phyloP scores from a whole-genome alignment of 257 asterid species.

The Datura wrightii region DNA sequence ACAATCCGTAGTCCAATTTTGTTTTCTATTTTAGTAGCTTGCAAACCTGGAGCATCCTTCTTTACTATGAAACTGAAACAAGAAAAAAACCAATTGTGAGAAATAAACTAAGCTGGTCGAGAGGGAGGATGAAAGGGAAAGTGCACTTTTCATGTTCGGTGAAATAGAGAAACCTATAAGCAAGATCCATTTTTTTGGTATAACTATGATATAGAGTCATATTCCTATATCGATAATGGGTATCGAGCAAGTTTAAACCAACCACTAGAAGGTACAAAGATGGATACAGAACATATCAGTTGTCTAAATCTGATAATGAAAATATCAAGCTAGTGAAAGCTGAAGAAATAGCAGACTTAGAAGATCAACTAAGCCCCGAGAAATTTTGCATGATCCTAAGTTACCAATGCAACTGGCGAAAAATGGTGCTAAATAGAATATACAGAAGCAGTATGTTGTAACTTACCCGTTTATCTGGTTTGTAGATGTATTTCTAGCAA shows the following conservation, averaged over 20 bases:
- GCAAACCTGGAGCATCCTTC: slow-evolving; percentile 87
- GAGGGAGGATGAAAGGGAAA: neutral
- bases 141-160: neutral
- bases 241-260: neutral
- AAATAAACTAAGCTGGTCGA: neutral
- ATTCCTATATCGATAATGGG: neutral
- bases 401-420: neutral
- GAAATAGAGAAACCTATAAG: neutral
- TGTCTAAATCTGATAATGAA: neutral
- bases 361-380: neutral
- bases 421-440: neutral
- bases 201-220: neutral
- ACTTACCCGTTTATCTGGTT: slow-evolving; percentile 91
- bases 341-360: slow-evolving; percentile 4
- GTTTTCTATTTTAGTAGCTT: slow-evolving; percentile 91
- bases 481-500: slow-evolving; percentile 76
- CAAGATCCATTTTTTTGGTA: neutral
- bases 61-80: slow-evolving; percentile 71
- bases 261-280: neutral
- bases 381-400: neutral
- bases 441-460: neutral
- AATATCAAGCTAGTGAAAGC: slow-evolving; percentile 1
- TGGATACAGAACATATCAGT: neutral
- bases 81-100: slow-evolving; percentile 18
- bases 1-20: slow-evolving; percentile 93